These are phyloP conservation scores for Colletotrichum sidae DNA, from an alignment of 2,329 filamentous ascomycete genomes.

Conservation along the genomic window DNA sequence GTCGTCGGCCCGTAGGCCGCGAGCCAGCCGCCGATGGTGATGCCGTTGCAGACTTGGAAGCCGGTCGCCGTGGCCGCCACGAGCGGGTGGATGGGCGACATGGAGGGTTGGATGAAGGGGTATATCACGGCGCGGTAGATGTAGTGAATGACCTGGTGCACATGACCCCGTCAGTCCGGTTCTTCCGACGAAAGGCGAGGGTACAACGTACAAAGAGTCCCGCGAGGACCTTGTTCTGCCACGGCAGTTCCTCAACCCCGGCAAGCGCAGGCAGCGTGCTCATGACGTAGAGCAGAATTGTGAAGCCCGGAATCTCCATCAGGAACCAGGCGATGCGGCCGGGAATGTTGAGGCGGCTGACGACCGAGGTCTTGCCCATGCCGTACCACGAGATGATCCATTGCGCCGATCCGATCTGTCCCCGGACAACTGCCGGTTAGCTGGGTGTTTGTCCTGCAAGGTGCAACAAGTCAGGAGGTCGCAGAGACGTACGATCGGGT, in stretches of 20 bases:
- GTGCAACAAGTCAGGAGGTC: background rate
- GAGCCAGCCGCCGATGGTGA: conserved; percentile 83
- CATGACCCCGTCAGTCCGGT: background rate
- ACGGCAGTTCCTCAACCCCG: conserved; percentile 72
- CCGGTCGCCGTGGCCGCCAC: conserved; percentile 72
- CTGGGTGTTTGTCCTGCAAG: background rate
- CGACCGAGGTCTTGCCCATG: conserved; percentile 89
- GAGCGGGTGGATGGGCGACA: conserved; percentile 85
- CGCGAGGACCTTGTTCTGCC: conserved; percentile 82
- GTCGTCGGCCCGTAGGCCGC: conserved; percentile 81
- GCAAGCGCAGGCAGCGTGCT: conserved; percentile 70
- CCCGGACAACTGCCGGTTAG: conserved; percentile 34
- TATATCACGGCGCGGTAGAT: conserved; percentile 86
- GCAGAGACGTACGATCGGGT: conserved; percentile 60
- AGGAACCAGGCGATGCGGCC: conserved; percentile 88
- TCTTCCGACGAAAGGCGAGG: background rate
- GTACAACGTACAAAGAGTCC: conserved; percentile 67
- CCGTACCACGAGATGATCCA: conserved; percentile 86
- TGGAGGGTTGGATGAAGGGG: conserved; percentile 87
- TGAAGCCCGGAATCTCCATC: conserved; percentile 86
- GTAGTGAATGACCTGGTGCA: conserved; percentile 82
- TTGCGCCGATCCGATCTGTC: conserved; percentile 77
- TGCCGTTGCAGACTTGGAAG: conserved; percentile 87
- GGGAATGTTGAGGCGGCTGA: conserved; percentile 84
- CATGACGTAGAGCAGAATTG: conserved; percentile 85